Evolutionary conservation across 352 stramenopile species (phyloP).

Genomic region (Globisporangium yorkense): DNA sequence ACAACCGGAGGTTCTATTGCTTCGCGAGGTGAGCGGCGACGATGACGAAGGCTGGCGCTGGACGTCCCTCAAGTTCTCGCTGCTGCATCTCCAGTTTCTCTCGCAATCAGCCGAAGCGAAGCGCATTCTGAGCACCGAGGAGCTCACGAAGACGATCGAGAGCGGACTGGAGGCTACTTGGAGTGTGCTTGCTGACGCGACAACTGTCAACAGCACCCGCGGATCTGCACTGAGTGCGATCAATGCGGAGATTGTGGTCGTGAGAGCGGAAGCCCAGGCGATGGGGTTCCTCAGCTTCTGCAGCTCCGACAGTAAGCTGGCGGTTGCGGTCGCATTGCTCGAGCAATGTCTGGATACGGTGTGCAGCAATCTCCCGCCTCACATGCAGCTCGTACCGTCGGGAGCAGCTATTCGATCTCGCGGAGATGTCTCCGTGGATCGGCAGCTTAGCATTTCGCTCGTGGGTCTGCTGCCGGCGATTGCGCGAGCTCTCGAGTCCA

Average conservation of each 20-base stretch:
- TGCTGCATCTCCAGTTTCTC: conserved; percentile 39
- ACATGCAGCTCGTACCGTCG: conserved; percentile 1
- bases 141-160: not conserved
- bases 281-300: conserved; percentile 20
- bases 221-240: not conserved
- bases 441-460: conserved; percentile 45
- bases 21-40: conserved; percentile 1
- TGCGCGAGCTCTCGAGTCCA: conserved; percentile 2
- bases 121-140: not conserved
- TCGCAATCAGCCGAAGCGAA: not conserved
- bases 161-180: not conserved
- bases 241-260: conserved; percentile 15
- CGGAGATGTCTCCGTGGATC: conserved; percentile 25
- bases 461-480: conserved; percentile 35
- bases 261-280: conserved; percentile 21
- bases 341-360: conserved; percentile 18
- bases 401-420: not conserved
- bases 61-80: conserved; percentile 29
- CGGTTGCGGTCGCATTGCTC: conserved; percentile 12
- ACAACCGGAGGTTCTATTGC: conserved; percentile 16
- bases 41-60: conserved; percentile 18
- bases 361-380: conserved; percentile 15
- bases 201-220: not conserved
- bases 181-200: not conserved
- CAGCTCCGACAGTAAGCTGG: not conserved